These are phyloP conservation scores for Crithidia fasciculata DNA, from an alignment of 208 protist species.

Conservation along the genomic window DNA sequence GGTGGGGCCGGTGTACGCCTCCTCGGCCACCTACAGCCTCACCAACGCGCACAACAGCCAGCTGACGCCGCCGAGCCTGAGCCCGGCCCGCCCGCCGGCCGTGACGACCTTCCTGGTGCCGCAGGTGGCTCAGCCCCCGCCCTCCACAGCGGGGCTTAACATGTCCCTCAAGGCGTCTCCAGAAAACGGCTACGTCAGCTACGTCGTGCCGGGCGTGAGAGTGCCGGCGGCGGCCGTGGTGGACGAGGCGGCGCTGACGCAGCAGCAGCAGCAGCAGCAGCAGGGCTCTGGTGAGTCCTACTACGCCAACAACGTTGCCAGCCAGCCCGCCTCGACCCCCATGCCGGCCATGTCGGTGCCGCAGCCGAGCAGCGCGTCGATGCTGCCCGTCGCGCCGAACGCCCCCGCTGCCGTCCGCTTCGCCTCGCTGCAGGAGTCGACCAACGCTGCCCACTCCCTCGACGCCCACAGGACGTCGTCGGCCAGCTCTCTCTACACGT, in stretches of 20 bases:
- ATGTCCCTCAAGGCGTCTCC: slow-evolving; percentile 24
- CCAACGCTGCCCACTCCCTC: slow-evolving; percentile 5
- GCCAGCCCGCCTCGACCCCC: slow-evolving; percentile 9
- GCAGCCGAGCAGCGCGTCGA: slow-evolving; percentile 6
- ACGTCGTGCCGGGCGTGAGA: slow-evolving; percentile 26
- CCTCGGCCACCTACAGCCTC: slow-evolving; percentile 9
- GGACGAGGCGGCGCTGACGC: slow-evolving; percentile 1
- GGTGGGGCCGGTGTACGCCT: slow-evolving; percentile 9
- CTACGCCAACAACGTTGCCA: slow-evolving; percentile 35
- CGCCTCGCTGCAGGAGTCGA: slow-evolving; percentile 23
- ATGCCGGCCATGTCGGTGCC: not conserved
- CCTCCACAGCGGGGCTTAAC: slow-evolving; percentile 19
- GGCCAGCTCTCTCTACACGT: slow-evolving; percentile 30
- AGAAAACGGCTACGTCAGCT: slow-evolving; percentile 33
- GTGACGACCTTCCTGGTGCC: slow-evolving; percentile 18
- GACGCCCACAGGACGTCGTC: slow-evolving; percentile 17
- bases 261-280: not conserved
- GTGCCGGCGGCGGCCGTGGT: slow-evolving; percentile 10
- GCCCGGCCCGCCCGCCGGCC: slow-evolving; percentile 22
- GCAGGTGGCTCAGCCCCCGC: slow-evolving; percentile 32
- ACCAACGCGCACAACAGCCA: slow-evolving; percentile 17
- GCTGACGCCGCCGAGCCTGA: slow-evolving; percentile 37
- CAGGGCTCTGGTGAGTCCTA: slow-evolving; percentile 3
- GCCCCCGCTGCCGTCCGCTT: slow-evolving; percentile 9
- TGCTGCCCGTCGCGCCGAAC: slow-evolving; percentile 24